A percentile compares a stretch with the other conserved stretches of the same genome.
These are phyloP conservation scores for Hanseniaspora uvarum DNA, from an alignment of 1,139 yeast genomes.

Conservation along the genomic window DNA sequence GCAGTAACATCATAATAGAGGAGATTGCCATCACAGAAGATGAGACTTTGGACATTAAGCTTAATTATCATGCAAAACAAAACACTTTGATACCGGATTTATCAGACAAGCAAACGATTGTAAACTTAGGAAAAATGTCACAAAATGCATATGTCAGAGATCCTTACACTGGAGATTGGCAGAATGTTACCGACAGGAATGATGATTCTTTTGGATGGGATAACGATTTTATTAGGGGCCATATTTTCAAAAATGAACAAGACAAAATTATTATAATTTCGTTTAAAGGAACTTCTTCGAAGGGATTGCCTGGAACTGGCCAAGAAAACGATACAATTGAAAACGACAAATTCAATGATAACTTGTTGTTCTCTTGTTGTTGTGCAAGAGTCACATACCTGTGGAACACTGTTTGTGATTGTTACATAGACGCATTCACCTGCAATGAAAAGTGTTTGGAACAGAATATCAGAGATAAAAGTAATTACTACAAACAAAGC, in stretches of 20 bases:
- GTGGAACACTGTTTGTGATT: slow-evolving; percentile 95
- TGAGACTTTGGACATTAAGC: not conserved
- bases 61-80: not conserved
- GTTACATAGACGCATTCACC: slow-evolving; percentile 74
- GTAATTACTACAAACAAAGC: slow-evolving; percentile 72
- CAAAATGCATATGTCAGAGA: slow-evolving; percentile 81
- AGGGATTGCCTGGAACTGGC: slow-evolving; percentile 61
- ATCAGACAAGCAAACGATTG: slow-evolving; percentile 58
- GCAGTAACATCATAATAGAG: not conserved
- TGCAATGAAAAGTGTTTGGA: slow-evolving; percentile 87
- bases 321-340: slow-evolving; percentile 68
- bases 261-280: slow-evolving; percentile 65
- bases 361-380: slow-evolving; percentile 83
- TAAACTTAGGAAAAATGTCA: slow-evolving; percentile 73
- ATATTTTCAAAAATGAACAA: slow-evolving; percentile 63
- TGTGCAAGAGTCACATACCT: slow-evolving; percentile 86
- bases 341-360: slow-evolving; percentile 78
- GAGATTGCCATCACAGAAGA: not conserved
- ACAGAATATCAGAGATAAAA: slow-evolving; percentile 58
- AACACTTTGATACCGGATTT: slow-evolving; percentile 46
- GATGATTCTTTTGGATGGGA: slow-evolving; percentile 72
- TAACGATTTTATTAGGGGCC: slow-evolving; percentile 77
- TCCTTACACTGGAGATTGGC: slow-evolving; percentile 78
- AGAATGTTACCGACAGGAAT: slow-evolving; percentile 62
- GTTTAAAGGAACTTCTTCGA: slow-evolving; percentile 87